A percentile compares a stretch with the other conserved stretches of the same genome.
Evolutionary conservation across 2,329 filamentous ascomycete species (phyloP).

Genomic region (Fusarium goolgardi): DNA sequence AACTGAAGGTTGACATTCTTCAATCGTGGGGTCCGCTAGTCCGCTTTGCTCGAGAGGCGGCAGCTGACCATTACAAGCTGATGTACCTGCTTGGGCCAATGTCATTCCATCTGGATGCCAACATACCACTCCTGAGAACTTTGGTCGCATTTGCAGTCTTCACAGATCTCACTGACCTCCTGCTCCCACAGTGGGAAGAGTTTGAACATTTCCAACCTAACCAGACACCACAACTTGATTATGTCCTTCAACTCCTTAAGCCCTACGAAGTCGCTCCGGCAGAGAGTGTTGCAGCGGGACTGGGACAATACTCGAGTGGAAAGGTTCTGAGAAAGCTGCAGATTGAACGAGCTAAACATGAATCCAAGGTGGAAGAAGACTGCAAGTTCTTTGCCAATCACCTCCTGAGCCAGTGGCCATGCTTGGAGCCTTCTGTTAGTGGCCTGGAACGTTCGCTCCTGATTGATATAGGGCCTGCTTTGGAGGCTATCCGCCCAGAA

Average conservation of each 20-base stretch:
- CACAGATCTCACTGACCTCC: slow-evolving; percentile 30
- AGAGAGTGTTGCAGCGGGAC: slow-evolving; percentile 5
- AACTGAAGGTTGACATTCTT: slow-evolving; percentile 34
- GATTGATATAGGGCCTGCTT: slow-evolving; percentile 40
- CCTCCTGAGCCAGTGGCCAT: slow-evolving; percentile 44
- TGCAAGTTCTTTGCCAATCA: slow-evolving; percentile 40
- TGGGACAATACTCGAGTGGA: slow-evolving; percentile 40
- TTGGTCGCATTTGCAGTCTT: slow-evolving; percentile 41
- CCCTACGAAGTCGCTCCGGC: slow-evolving; percentile 30
- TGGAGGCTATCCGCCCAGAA: slow-evolving; percentile 43
- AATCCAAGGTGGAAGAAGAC: slow-evolving; percentile 42
- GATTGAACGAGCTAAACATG: slow-evolving; percentile 35
- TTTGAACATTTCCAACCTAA: slow-evolving; percentile 40
- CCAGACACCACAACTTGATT: slow-evolving; percentile 37
- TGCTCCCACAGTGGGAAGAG: slow-evolving; percentile 37
- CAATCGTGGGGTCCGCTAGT: slow-evolving; percentile 41
- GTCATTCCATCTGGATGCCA: slow-evolving; percentile 38
- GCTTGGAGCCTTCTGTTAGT: slow-evolving; percentile 36
- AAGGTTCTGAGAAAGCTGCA: slow-evolving; percentile 41
- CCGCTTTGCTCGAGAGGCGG: slow-evolving; percentile 9
- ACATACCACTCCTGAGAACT: slow-evolving; percentile 38
- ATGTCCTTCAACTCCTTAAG: slow-evolving; percentile 36
- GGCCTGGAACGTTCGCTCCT: slow-evolving; percentile 30
- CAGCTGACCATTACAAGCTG: slow-evolving; percentile 29
- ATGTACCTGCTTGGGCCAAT: slow-evolving; percentile 44